Evolutionary conservation across 2,329 filamentous ascomycete genomes (phyloP).

Genomic region (Blumeria graminis): DNA sequence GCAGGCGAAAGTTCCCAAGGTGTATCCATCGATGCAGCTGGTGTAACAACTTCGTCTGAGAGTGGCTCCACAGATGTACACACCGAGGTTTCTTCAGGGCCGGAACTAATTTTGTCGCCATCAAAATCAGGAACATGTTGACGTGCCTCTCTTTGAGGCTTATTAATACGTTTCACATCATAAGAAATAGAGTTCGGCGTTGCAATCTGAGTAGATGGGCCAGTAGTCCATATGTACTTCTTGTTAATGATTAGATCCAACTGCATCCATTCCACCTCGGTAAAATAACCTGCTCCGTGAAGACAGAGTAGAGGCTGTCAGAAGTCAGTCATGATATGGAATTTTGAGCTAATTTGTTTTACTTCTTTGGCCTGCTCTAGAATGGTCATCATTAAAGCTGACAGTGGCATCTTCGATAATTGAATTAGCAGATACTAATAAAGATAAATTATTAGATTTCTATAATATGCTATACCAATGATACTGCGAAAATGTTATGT

Average conservation of each 20-base stretch:
- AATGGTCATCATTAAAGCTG: not conserved
- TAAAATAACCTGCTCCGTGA: constrained; percentile 1
- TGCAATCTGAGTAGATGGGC: not conserved
- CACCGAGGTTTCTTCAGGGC: not conserved
- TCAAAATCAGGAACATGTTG: not conserved
- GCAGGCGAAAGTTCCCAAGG: not conserved
- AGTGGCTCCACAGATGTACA: not conserved
- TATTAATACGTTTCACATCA: not conserved
- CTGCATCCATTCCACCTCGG: constrained; percentile 1
- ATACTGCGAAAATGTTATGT: too few relatives aligned
- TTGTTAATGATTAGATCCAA: constrained; percentile 2
- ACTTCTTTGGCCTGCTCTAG: constrained; percentile 1
- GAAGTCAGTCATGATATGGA: not conserved
- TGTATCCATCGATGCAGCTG: not conserved
- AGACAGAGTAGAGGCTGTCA: not conserved
- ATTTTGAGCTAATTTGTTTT: not conserved
- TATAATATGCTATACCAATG: too few relatives aligned
- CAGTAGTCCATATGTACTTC: constrained; percentile 1
- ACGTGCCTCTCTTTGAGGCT: not conserved
- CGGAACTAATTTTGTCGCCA: not conserved
- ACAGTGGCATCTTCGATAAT: not conserved
- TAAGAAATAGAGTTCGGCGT: too few relatives aligned
- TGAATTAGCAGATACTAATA: not conserved
- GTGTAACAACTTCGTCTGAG: not conserved
- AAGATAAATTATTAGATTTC: too few relatives aligned